These are phyloP conservation scores for Crithidia brevicula DNA, from an alignment of 208 protist species.

Conservation along the genomic window DNA sequence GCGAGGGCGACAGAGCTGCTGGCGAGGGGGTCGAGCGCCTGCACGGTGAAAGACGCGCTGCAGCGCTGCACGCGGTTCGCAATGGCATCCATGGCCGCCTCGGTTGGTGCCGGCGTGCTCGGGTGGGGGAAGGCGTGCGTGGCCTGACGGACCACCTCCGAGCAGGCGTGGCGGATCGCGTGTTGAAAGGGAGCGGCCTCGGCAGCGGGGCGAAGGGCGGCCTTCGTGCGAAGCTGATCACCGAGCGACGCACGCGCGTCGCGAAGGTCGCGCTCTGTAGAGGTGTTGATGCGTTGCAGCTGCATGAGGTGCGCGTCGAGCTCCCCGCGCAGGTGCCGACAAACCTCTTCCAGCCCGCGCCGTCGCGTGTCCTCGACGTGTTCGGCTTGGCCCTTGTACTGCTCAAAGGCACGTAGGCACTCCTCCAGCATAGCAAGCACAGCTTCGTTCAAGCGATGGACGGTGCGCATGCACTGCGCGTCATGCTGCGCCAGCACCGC, in stretches of 20 bases:
- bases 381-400: constrained; percentile 16
- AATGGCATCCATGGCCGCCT: constrained; percentile 49
- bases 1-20: constrained; percentile 8
- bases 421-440: constrained; percentile 31
- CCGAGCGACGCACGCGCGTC: constrained; percentile 15
- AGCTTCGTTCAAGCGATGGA: constrained; percentile 33
- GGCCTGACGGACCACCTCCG: constrained; percentile 44
- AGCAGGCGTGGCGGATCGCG: constrained; percentile 50
- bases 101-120: constrained; percentile 28
- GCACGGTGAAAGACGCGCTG: constrained; percentile 25
- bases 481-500: constrained; percentile 36
- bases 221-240: constrained; percentile 17
- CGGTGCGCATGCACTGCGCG: constrained; percentile 37
- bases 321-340: constrained; percentile 33
- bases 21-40: constrained; percentile 26
- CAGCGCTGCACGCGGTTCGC: constrained; percentile 34
- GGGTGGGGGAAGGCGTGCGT: constrained; percentile 40
- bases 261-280: constrained; percentile 18
- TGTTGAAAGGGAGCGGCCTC: constrained; percentile 44
- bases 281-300: constrained; percentile 28
- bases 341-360: constrained; percentile 23
- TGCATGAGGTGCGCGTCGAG: constrained; percentile 24
- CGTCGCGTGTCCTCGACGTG: constrained; percentile 15
- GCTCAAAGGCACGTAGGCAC: constrained; percentile 20
- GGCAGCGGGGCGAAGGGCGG: constrained; percentile 17